A percentile compares a stretch with the other conserved stretches of the same genome.
These are phyloP conservation scores for Silene coronaria DNA, from an alignment of 179 eudicot species.

Conservation along the genomic window DNA sequence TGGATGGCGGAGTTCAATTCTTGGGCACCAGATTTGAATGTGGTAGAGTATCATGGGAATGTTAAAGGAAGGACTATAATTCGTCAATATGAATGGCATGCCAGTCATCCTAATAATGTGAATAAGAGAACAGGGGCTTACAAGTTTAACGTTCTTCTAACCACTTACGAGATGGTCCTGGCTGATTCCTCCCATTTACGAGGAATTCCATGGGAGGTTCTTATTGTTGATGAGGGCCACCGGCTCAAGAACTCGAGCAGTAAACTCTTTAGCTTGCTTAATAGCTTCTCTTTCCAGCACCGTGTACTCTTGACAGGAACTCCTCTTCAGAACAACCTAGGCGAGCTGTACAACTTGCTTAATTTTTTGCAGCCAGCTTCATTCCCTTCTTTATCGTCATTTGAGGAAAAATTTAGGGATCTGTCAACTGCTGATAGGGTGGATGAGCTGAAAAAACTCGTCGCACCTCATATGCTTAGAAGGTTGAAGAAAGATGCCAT, in stretches of 20 bases:
- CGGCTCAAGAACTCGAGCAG: conserved; percentile 84
- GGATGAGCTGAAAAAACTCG: conserved; percentile 92
- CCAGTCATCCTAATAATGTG: conserved; percentile 35
- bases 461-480: conserved; percentile 97
- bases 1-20: conserved; percentile 90
- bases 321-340: conserved; percentile 92
- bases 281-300: conserved; percentile 81
- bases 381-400: conserved; percentile 80
- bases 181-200: conserved; percentile 79
- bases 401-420: conserved; percentile 90
- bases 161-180: conserved; percentile 96
- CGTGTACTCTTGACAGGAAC: conserved; percentile 95
- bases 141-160: conserved; percentile 88
- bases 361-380: conserved; percentile 87
- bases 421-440: conserved; percentile 85
- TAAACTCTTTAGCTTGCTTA: conserved; percentile 85
- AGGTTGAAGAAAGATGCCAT: conserved; percentile 95
- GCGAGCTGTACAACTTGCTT: conserved; percentile 90
- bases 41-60: conserved; percentile 93
- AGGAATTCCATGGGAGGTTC: conserved; percentile 95
- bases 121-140: conserved; percentile 48
- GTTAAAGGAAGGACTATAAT: conserved; percentile 71
- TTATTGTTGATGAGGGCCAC: conserved; percentile 97
- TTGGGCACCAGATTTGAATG: conserved; percentile 92
- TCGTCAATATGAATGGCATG: conserved; percentile 94